Base-by-base conservation (phyloP, 305 asterid genomes). In the Euphrasia arctica region DNA sequence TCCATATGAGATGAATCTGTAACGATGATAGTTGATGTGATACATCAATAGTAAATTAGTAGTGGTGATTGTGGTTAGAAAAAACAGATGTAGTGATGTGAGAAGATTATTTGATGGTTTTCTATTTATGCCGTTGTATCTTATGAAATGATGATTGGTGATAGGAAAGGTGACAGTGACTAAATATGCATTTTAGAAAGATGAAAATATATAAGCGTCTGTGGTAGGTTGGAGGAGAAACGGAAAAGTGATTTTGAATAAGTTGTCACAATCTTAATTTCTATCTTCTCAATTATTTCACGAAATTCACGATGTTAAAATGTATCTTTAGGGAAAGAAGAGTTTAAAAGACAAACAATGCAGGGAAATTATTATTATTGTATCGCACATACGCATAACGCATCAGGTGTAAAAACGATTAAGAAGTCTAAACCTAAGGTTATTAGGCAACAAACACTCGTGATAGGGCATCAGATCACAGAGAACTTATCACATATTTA, bases 361-460 rank as follows among this genome's bases (percentile, higher is more conserved):
- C 55, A 29, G 18, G 60, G 22, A 25, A 4, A 52, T 41, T 39
- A 11, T 39, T 39, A 29, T 22, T 22, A n/a, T n/a, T n/a, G 36
- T 64, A 3, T 18, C 9, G 12, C 14, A 4, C 27, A 36, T 34
- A 5, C 50, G 3, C 34, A 52, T 36, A 25, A 25, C 27, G 27
- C 27, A 64, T 39, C 12, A 13, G 10, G 4, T 5, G 10, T 22
- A 11, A 12, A 54, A 41, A 52, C 6, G 61, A 5, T 6, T 15
- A 34, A 36, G 14, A 5, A 54, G 22, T 47, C 60, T 28, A 11
- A 27, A 25, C 47, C n/a, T 18, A 54, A 58, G 68, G 22, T 34
- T 56, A 63, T 34, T 34, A 9, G 15, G 63, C 51, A 66, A 68
- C 66, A n/a, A 2, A 62, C 25, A 48, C 54, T 55, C 28, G n/a